Base-by-base conservation (phyloP, 768 basidiomycete species). In the Lentinula aciculospora region DNA sequence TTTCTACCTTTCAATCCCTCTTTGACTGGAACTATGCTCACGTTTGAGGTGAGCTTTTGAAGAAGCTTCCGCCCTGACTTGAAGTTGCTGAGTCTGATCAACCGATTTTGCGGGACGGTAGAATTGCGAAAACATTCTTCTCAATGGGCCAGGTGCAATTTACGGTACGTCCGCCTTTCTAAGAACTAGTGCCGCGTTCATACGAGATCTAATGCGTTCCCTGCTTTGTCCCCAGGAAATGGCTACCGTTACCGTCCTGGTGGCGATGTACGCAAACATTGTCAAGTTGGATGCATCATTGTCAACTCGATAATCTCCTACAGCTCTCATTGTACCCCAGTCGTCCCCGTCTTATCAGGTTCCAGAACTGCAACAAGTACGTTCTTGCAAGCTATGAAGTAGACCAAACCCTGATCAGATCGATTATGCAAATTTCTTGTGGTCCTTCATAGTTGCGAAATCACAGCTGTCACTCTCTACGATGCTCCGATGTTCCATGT, bases 401-500 rank as follows among this genome's bases (percentile, higher is more conserved):
- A 4, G n/a, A 31, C 28, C 45, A 21, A 25, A 32, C 12, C 21
- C n/a, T n/a, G n/a, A n/a, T n/a, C n/a, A n/a, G n/a, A n/a, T n/a
- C n/a, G n/a, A n/a, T n/a, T n/a, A n/a, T n/a, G n/a, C n/a, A n/a
- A n/a, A n/a, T n/a, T n/a, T n/a, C n/a, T n/a, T n/a, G n/a, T n/a
- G n/a, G n/a, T 25, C 2, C 19, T 32, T 42, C 36, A 2, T 36
- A 65, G 64, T 25, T 61, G 59, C 55, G 64, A 65, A 34, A 65
- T 65, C 39, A 63, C 64, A 1, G 53, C 44, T 0, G 56, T 65
- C 2, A 64, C 61, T 1, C 61, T 65, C n/a, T 65, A 53, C 53
- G 61, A 65, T 32, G 50, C 64, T 3, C 64, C 65, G 9, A 61
- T 60, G 58, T 67, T 67, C 59, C 66, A 67, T 56, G 66, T 67